A percentile compares a stretch with the other conserved stretches of the same genome.
phyloP scores from a whole-genome alignment of 495 filamentous ascomycete species.

The Evernia prunastri region DNA sequence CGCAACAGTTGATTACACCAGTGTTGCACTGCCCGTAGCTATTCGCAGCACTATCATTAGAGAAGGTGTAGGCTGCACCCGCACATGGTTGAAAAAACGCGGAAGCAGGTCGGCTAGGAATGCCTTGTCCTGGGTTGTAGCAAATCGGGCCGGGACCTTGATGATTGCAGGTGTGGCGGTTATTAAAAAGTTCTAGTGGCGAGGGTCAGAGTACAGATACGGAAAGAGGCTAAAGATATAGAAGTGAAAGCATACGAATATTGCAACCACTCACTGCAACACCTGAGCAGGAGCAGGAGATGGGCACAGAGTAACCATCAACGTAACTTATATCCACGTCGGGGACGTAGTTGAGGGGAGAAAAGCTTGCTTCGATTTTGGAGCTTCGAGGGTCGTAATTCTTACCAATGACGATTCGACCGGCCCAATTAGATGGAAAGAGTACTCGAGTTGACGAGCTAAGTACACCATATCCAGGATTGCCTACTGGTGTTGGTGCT shows the following conservation, averaged over 20 bases:
- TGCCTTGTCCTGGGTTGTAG: constrained; percentile 20
- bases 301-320: constrained; percentile 26
- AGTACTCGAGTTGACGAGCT: constrained; percentile 3
- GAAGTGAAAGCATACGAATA: constrained; percentile 23
- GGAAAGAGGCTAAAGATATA: background rate
- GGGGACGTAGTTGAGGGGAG: background rate
- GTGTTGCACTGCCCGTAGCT: too few relatives aligned
- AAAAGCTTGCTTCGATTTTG: constrained; percentile 21
- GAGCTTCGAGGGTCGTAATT: constrained; percentile 8
- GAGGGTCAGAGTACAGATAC: too few relatives aligned
- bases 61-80: constrained; percentile 25
- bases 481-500: constrained; percentile 17
- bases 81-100: constrained; percentile 20
- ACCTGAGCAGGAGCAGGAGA: constrained; percentile 22
- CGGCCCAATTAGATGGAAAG: constrained; percentile 16
- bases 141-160: constrained; percentile 20
- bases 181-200: too few relatives aligned
- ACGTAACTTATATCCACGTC: constrained; percentile 21
- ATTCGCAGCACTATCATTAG: constrained; percentile 23
- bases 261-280: constrained; percentile 24
- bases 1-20: too few relatives aligned
- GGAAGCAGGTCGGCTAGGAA: constrained; percentile 13
- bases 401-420: background rate
- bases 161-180: constrained; percentile 1
- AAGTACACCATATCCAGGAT: constrained; percentile 9